Evolutionary conservation across 2,329 filamentous ascomycete genomes (phyloP).

Genomic region (Helminthosporium solani): DNA sequence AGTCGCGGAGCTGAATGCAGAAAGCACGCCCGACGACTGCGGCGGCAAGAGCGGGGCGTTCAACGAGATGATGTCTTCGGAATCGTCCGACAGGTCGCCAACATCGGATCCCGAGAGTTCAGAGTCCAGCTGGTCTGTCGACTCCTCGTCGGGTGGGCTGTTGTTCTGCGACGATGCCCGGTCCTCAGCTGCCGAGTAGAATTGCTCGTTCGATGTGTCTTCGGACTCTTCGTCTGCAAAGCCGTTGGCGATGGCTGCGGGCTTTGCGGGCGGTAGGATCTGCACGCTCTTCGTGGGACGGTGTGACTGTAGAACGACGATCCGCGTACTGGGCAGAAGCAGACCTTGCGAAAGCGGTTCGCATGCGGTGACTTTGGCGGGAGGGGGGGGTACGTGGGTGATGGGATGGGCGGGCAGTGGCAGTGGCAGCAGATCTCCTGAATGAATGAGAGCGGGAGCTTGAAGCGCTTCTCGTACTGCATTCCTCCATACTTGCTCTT

Average conservation of each 20-base stretch:
- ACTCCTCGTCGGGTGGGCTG: constrained; percentile 43
- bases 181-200: constrained; percentile 89
- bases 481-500: constrained; percentile 39
- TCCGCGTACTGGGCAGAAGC: constrained; percentile 73
- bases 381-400: constrained; percentile 79
- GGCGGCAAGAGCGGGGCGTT: constrained; percentile 75
- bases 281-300: constrained; percentile 52
- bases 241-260: constrained; percentile 58
- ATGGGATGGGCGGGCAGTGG: constrained; percentile 77
- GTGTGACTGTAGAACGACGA: constrained; percentile 72
- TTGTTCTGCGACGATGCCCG: constrained; percentile 41
- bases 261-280: constrained; percentile 44
- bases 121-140: constrained; percentile 51
- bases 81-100: constrained; percentile 86
- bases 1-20: constrained; percentile 76
- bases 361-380: constrained; percentile 86
- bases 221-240: constrained; percentile 72
- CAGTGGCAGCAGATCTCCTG: constrained; percentile 79
- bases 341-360: constrained; percentile 91
- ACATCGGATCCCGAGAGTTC: constrained; percentile 65
- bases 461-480: constrained; percentile 71
- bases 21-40: constrained; percentile 76
- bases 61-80: constrained; percentile 90
- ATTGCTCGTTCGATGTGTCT: constrained; percentile 85
- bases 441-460: constrained; percentile 74